phyloP scores from a whole-genome alignment of 257 asterid genomes.

The Solanum medicagineum region DNA sequence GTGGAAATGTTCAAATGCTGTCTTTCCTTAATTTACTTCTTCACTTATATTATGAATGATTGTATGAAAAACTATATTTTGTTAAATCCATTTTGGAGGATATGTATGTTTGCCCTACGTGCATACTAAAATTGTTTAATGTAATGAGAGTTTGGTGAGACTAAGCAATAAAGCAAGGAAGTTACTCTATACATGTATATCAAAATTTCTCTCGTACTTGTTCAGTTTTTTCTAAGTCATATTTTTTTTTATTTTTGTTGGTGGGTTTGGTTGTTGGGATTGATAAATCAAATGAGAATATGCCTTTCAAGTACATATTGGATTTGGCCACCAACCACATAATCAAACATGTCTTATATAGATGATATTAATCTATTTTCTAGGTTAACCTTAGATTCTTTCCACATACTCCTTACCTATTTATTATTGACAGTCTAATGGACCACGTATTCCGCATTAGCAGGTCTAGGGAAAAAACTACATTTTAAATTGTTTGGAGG shows the following conservation, averaged over 20 bases:
- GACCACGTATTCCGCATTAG: too few species aligned
- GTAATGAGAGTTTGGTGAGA: constrained; percentile 13
- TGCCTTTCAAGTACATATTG: neutral
- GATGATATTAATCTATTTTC: neutral
- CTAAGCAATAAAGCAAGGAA: constrained; percentile 11
- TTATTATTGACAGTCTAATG: neutral
- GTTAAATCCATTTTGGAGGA: neutral
- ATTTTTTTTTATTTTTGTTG: neutral
- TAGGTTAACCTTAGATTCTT: neutral
- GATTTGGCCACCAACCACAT: neutral
- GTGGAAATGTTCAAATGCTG: neutral
- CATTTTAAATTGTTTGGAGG: too few species aligned
- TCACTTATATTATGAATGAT: neutral
- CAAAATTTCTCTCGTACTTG: neutral
- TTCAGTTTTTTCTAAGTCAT: neutral
- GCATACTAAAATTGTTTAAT: constrained; percentile 8
- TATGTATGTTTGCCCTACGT: constrained; percentile 2
- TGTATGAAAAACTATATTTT: neutral
- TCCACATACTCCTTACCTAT: neutral
- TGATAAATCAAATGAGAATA: neutral
- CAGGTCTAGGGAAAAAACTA: too few species aligned
- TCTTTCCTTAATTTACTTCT: neutral
- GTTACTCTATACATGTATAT: neutral
- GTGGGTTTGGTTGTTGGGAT: neutral
- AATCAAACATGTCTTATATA: neutral